Percentiles rank a stretch among this genome's conserved stretches.
Conservation (phyloP, 148 eudicot species). For the Silene uniflora region DNA sequence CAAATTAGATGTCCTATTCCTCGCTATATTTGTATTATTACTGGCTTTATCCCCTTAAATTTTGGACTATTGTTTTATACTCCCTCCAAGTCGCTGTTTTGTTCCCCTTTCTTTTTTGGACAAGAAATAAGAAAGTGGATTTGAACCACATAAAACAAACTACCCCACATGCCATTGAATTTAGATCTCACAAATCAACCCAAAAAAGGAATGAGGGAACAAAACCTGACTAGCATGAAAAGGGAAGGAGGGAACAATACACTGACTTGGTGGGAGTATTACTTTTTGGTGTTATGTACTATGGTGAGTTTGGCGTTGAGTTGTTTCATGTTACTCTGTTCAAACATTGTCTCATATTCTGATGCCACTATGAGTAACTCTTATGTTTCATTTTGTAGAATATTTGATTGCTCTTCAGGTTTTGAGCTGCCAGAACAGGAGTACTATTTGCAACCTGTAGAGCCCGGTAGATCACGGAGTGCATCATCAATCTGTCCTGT, state of each 20-base stretch:
- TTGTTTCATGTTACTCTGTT: background rate
- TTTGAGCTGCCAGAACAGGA: constrained; percentile 80
- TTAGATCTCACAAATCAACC: no score
- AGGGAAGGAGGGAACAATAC: no score
- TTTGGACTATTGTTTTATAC: background rate
- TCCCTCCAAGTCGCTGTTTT: no score
- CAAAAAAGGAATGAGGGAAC: no score
- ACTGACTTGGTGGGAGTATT: no score
- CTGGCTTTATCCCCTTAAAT: background rate
- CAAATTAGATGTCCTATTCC: background rate
- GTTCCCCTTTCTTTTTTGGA: no score
- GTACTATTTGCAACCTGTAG: constrained; percentile 78
- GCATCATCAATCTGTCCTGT: constrained; percentile 88
- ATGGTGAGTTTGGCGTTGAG: background rate
- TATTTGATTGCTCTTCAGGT: constrained; percentile 70
- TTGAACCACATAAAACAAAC: no score
- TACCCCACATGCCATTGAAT: no score
- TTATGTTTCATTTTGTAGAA: constrained; percentile 43
- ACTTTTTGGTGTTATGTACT: background rate
- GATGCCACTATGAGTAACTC: constrained; percentile 19
- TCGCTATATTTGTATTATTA: background rate
- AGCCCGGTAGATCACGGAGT: constrained; percentile 54
- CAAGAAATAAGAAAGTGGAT: no score
- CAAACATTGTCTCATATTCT: background rate
- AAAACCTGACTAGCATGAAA: no score